Evolutionary conservation across 139 green algal genomes (phyloP).

Genomic region (Pseudopediastrum boryanum): DNA sequence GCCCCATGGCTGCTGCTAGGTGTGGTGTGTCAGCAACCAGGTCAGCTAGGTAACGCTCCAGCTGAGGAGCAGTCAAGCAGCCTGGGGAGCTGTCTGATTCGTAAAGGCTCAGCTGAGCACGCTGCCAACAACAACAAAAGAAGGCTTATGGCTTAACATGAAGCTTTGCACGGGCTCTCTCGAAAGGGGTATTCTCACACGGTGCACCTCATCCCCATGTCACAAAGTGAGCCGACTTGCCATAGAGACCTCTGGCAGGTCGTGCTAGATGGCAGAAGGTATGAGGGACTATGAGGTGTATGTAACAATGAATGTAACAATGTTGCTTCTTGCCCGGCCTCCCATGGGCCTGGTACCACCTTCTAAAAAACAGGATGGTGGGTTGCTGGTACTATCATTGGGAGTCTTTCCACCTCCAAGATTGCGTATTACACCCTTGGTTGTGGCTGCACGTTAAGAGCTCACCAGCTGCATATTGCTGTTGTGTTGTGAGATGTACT

Average conservation of each 20-base stretch:
- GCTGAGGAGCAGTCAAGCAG: conserved; percentile 51
- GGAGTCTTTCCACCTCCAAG: not conserved
- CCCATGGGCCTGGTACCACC: too few species aligned
- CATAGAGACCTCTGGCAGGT: not conserved
- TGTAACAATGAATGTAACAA: too few species aligned
- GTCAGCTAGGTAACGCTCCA: conserved; percentile 59
- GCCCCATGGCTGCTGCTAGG: conserved; percentile 37
- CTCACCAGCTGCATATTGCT: conserved; percentile 60
- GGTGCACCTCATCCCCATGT: not conserved
- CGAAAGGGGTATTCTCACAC: not conserved
- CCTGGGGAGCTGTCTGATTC: conserved; percentile 57
- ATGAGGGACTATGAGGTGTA: too few species aligned
- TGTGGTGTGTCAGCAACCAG: conserved; percentile 41
- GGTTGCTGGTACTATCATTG: not conserved
- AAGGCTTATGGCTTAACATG: not conserved
- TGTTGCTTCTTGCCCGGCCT: too few species aligned
- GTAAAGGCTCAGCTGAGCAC: conserved; percentile 56
- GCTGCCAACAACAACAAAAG: conserved; percentile 44
- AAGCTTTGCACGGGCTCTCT: not conserved
- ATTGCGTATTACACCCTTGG: not conserved
- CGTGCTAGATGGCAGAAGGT: too few species aligned
- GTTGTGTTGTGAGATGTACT: conserved; percentile 59
- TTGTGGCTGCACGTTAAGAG: not conserved
- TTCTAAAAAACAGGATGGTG: not conserved
- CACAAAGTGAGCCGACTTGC: not conserved